Conservation (phyloP, 345 rosid species). For the Eucalyptus decipiens region DNA sequence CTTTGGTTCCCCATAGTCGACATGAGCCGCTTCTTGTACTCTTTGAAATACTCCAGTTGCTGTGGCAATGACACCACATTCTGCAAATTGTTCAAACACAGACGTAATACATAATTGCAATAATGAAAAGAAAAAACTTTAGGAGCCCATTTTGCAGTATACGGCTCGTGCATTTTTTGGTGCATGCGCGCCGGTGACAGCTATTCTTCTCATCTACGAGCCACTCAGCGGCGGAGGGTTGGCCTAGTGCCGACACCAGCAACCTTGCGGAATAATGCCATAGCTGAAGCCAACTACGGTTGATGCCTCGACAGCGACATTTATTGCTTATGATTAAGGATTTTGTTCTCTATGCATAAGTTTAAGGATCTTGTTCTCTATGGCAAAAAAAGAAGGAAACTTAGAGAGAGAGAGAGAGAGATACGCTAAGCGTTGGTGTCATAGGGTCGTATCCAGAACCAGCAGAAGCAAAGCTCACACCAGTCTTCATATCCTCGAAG, state of each 20-base stretch:
- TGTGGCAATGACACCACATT: slow-evolving; percentile 18
- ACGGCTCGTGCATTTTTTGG: neutral
- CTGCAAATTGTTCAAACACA: slow-evolving; percentile 4
- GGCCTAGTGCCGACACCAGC: neutral
- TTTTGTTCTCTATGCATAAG: neutral
- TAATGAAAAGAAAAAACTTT: neutral
- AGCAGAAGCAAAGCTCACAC: slow-evolving; percentile 92
- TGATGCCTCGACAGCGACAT: neutral
- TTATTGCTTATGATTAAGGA: neutral
- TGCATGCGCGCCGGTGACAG: neutral
- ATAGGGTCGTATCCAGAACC: slow-evolving; percentile 79
- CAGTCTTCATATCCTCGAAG: slow-evolving; percentile 55
- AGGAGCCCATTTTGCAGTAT: neutral
- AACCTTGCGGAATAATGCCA: neutral
- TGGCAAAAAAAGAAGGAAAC: neutral
- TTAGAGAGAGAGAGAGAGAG: neutral
- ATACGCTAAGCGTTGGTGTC: slow-evolving; percentile 43
- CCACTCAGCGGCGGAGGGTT: neutral
- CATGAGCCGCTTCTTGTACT: slow-evolving; percentile 29
- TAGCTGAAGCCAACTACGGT: neutral
- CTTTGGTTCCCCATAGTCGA: slow-evolving; percentile 22
- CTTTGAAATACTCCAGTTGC: slow-evolving; percentile 42
- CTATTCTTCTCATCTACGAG: neutral
- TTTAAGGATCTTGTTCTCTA: neutral
- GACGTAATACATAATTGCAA: neutral